Percentiles rank a stretch among this genome's conserved stretches.
Conservation (phyloP, 805 yeast species). For the Cyberlindnera misumaiensis region DNA sequence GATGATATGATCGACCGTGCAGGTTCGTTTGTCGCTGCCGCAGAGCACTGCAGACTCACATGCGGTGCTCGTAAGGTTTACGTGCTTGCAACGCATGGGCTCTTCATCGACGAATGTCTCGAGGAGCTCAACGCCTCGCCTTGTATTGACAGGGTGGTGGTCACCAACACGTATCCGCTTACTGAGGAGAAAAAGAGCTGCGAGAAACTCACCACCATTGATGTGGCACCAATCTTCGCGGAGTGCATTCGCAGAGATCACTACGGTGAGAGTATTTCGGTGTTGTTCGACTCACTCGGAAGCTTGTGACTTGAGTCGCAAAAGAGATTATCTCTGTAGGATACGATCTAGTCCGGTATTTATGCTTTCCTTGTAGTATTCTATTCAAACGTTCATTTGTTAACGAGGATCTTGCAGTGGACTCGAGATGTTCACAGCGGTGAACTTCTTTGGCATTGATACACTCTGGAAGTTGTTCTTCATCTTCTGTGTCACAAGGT, state of each 20-base stretch:
- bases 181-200: constrained; percentile 51
- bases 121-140: constrained; percentile 71
- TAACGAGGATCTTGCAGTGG: constrained; percentile 31
- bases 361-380: too few relatives aligned
- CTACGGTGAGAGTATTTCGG: constrained; percentile 94
- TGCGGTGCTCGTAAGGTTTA: constrained; percentile 94
- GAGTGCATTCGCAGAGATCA: constrained; percentile 99
- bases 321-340: too few relatives aligned
- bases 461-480: constrained; percentile 81
- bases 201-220: constrained; percentile 77
- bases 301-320: constrained; percentile 31
- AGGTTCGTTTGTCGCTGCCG: constrained; percentile 90
- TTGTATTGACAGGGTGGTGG: constrained; percentile 86
- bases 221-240: constrained; percentile 91
- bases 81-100: constrained; percentile 93
- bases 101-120: constrained; percentile 81
- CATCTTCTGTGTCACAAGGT: constrained; percentile 74
- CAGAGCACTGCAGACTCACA: constrained; percentile 91
- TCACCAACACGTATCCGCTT: constrained; percentile 94
- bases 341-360: too few relatives aligned
- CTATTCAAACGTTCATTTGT: too few relatives aligned
- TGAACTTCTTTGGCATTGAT: constrained; percentile 81
- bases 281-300: constrained; percentile 82
- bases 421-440: constrained; percentile 82
- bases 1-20: constrained; percentile 99